Evolutionary conservation across 176 grass and related monocot species (phyloP).

Genomic region (Dendrocalamus sinicus): DNA sequence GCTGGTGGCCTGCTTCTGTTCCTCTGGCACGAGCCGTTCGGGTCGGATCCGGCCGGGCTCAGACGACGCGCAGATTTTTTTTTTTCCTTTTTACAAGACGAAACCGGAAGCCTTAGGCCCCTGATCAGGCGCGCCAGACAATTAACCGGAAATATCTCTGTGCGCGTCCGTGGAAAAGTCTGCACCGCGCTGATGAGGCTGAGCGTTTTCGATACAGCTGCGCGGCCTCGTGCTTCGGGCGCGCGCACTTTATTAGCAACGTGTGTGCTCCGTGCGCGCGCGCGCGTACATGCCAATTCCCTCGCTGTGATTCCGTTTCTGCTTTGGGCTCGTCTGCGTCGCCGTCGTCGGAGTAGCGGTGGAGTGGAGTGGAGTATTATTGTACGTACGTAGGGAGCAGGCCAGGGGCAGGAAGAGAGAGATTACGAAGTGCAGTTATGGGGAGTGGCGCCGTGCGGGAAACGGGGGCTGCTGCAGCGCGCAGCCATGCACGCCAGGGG

Average conservation of each 20-base stretch:
- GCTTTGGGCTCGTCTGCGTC: background rate
- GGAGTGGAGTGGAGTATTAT: too few relatives aligned
- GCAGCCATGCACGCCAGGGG: background rate
- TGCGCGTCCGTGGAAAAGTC: background rate
- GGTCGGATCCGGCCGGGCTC: background rate
- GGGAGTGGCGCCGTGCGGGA: conserved; percentile 40
- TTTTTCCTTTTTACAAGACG: background rate
- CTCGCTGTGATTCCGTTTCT: background rate
- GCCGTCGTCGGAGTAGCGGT: background rate
- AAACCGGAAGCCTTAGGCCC: background rate
- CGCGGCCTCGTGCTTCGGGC: background rate
- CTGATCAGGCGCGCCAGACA: background rate
- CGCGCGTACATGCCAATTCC: background rate
- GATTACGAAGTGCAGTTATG: background rate
- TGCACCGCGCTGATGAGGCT: background rate
- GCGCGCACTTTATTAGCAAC: background rate
- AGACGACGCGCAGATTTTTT: background rate
- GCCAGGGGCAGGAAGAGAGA: background rate
- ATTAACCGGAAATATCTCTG: background rate
- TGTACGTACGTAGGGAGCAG: background rate
- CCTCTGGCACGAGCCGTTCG: conserved; percentile 13
- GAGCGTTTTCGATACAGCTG: background rate
- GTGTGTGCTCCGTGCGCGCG: background rate
- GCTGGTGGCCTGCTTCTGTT: conserved; percentile 33
- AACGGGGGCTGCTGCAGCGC: background rate